Evolutionary conservation across 2,329 filamentous ascomycete species (phyloP), one percentile per base, ranked within the genome.

Genomic region (Penicillium sp.): DNA sequence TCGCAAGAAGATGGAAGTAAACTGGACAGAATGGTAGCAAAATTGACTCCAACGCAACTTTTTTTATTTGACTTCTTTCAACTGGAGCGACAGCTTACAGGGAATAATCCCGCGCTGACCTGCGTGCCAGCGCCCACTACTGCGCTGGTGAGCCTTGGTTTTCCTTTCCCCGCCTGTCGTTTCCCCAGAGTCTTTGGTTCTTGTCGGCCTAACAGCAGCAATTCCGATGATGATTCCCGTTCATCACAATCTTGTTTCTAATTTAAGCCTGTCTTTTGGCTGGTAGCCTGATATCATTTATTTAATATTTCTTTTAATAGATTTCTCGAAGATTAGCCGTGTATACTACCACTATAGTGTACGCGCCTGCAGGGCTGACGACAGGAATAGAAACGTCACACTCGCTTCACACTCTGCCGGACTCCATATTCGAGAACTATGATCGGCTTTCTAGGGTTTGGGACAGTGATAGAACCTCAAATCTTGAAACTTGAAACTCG

Each of bases 241-340:
- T 46, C 13, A 17, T 13, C 29, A 35, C 31, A 7, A 19, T 51
- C 31, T 51, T 7, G 26, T 51, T 61, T 61, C 58, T 61, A 61
- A 61, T 56, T 56, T 51, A 61, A 61, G 58, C 47, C 46, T 9
- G 50, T 26, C n/a, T 46, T 44, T 46, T 50, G 46, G 19, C 19
- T 50, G 51, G 35, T 45, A 9, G 30, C 30, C 30, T 31, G 15
- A 49, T 50, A 30, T 49, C 8, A n/a, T 11, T 23, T 17, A 2
- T 13, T 46, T 15, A 44, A 8, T 44, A 17, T 47, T 61, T 62
- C 60, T 62, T 62, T 62, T 62, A 58, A 62, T 62, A 62, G 60
- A 62, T 31, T 51, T 9, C 30, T 51, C n/a, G 49, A 30, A n/a
- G 23, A 31, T 30, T 51, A 46, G 5, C 44, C 30, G 30, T 31